Percentiles rank a stretch among this genome's conserved stretches.
These are phyloP conservation scores for Claviceps pusilla DNA, from an alignment of 2,329 filamentous ascomycete genomes.

Conservation along the genomic window DNA sequence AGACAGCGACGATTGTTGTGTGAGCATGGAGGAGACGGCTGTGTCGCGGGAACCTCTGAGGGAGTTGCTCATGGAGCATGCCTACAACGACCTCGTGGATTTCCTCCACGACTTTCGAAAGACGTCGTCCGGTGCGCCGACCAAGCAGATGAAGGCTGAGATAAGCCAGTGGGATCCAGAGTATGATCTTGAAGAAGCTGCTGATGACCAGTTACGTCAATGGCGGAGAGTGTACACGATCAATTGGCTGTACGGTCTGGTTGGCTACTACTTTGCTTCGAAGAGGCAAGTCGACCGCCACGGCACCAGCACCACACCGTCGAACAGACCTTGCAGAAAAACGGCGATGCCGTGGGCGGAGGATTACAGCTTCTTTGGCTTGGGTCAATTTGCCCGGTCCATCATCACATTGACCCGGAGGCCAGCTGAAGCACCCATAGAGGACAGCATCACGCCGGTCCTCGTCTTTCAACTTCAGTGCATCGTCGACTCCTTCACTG, in stretches of 20 bases:
- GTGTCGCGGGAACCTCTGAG: slow-evolving; percentile 20
- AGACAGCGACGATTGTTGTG: background rate
- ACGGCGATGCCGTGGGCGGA: slow-evolving; percentile 10
- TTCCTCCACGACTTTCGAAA: slow-evolving; percentile 31
- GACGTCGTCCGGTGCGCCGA: slow-evolving; percentile 29
- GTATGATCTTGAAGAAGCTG: slow-evolving; percentile 22
- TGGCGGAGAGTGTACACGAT: slow-evolving; percentile 36
- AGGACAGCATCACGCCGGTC: slow-evolving; percentile 27
- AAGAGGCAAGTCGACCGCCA: background rate
- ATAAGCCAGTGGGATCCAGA: slow-evolving; percentile 27
- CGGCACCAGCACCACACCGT: background rate
- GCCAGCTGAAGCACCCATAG: slow-evolving; percentile 23
- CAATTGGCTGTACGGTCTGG: slow-evolving; percentile 36
- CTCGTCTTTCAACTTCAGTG: slow-evolving; percentile 35
- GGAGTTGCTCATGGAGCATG: slow-evolving; percentile 28
- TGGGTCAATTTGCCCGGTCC: slow-evolving; percentile 29
- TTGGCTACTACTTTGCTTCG: slow-evolving; percentile 26
- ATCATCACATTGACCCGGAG: slow-evolving; percentile 32
- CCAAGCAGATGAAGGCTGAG: slow-evolving; percentile 25
- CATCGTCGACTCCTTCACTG: slow-evolving; percentile 31
- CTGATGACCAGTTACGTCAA: slow-evolving; percentile 22
- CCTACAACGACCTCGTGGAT: slow-evolving; percentile 27
- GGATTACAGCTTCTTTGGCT: slow-evolving; percentile 24
- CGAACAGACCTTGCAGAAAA: background rate
- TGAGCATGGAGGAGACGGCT: background rate